Conservation (phyloP, 1,139 yeast genomes). For the Hyphopichia pseudoburtonii region DNA sequence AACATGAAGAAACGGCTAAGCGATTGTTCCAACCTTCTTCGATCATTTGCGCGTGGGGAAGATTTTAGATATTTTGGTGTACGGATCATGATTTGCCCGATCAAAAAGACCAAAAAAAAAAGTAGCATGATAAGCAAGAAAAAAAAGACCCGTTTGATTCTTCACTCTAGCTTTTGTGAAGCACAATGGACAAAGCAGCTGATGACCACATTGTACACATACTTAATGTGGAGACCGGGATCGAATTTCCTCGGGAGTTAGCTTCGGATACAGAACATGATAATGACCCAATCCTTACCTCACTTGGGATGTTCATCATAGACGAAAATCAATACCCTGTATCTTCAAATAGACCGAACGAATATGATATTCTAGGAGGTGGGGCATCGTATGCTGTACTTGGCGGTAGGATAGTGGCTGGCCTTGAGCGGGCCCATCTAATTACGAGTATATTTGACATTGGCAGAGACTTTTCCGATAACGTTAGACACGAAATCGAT, state of each 20-base stretch:
- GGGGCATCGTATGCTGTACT: conserved; percentile 83
- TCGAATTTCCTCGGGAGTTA: not conserved
- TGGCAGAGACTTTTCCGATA: conserved; percentile 73
- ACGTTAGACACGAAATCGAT: conserved; percentile 44
- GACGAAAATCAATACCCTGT: conserved; percentile 73
- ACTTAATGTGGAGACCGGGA: not conserved
- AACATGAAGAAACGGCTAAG: too few species aligned
- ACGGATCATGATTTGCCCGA: too few species aligned
- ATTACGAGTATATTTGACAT: conserved; percentile 75
- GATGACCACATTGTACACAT: not conserved
- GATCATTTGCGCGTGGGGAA: too few species aligned
- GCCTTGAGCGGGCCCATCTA: conserved; percentile 26
- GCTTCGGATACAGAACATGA: not conserved
- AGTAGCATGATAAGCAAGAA: not conserved
- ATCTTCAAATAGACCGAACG: conserved; percentile 38
- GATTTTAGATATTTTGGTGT: too few species aligned
- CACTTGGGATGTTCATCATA: conserved; percentile 89
- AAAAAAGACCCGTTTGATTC: too few species aligned
- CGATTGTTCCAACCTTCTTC: too few species aligned
- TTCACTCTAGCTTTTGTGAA: not conserved
- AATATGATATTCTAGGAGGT: conserved; percentile 73
- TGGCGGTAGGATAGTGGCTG: conserved; percentile 66
- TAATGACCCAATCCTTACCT: conserved; percentile 38
- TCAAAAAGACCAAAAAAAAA: too few species aligned
- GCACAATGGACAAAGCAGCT: not conserved